Evolutionary conservation across 2,329 filamentous ascomycete genomes (phyloP).

Genomic region (Ramichloridium luteum): DNA sequence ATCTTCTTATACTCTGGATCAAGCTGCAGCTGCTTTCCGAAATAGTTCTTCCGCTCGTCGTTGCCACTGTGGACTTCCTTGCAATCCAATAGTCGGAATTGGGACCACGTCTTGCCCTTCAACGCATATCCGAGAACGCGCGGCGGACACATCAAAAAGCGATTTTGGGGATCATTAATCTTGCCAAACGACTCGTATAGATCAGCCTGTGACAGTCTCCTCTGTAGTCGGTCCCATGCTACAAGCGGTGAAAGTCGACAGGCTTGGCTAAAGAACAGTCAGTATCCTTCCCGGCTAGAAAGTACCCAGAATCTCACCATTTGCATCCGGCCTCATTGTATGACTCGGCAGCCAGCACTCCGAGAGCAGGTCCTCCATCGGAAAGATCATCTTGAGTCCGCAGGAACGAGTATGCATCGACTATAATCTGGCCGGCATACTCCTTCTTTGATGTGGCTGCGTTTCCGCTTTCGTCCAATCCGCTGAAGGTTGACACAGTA

Average conservation of each 20-base stretch:
- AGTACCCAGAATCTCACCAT: conserved; percentile 1
- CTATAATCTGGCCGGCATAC: background rate
- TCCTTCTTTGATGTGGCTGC: background rate
- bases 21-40: conserved; percentile 6
- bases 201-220: too few species aligned
- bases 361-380: background rate
- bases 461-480: background rate
- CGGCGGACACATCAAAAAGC: conserved; percentile 4
- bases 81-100: conserved; percentile 2
- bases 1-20: conserved; percentile 8
- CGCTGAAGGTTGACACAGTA: background rate
- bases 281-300: too few species aligned
- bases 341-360: background rate
- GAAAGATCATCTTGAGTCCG: background rate
- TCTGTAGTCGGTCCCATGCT: too few species aligned
- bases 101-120: conserved; percentile 4
- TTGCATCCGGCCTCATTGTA: background rate
- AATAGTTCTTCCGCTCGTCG: conserved; percentile 1
- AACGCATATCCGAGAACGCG: conserved; percentile 5
- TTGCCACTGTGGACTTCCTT: background rate
- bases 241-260: too few species aligned
- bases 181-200: background rate
- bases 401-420: conserved; percentile 1
- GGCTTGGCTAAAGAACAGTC: background rate
- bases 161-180: conserved; percentile 1